Conservation (phyloP, 768 basidiomycete genomes). For the Udeniomyces megalosporus region DNA sequence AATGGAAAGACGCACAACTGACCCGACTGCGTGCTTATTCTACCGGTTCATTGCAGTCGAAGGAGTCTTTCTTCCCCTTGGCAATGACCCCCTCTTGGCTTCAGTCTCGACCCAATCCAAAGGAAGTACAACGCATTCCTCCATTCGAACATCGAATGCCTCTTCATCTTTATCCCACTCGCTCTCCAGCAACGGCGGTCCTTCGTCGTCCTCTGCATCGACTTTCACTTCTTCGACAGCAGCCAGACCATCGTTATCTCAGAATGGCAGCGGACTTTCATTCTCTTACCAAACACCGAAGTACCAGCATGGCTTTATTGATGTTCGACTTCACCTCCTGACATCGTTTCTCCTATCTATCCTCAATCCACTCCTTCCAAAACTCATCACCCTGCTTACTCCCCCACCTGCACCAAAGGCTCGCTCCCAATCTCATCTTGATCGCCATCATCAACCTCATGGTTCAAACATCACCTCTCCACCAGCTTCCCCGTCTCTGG, state of each 20-base stretch:
- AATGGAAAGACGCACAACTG: neutral
- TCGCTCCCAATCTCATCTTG: neutral
- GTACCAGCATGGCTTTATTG: neutral
- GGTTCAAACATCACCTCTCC: too few relatives aligned
- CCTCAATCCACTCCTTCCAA: slow-evolving; percentile 2
- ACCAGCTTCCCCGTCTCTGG: neutral
- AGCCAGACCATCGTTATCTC: neutral
- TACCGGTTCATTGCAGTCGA: neutral
- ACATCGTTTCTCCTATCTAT: slow-evolving; percentile 13
- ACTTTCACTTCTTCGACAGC: neutral
- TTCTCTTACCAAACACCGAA: neutral
- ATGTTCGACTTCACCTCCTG: slow-evolving; percentile 12
- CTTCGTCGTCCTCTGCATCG: too few relatives aligned
- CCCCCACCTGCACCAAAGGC: neutral
- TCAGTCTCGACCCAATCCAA: neutral
- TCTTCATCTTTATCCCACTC: too few relatives aligned
- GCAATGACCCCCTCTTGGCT: neutral
- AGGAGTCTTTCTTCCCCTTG: slow-evolving; percentile 24
- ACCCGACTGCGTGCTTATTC: neutral
- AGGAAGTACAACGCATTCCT: too few relatives aligned
- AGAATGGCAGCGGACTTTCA: too few relatives aligned
- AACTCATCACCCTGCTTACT: neutral
- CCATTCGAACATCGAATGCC: too few relatives aligned
- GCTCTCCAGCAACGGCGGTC: too few relatives aligned
- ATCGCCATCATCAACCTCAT: too few relatives aligned